Conservation (phyloP, 1,139 yeast species). For the Taiozyma onychis region DNA sequence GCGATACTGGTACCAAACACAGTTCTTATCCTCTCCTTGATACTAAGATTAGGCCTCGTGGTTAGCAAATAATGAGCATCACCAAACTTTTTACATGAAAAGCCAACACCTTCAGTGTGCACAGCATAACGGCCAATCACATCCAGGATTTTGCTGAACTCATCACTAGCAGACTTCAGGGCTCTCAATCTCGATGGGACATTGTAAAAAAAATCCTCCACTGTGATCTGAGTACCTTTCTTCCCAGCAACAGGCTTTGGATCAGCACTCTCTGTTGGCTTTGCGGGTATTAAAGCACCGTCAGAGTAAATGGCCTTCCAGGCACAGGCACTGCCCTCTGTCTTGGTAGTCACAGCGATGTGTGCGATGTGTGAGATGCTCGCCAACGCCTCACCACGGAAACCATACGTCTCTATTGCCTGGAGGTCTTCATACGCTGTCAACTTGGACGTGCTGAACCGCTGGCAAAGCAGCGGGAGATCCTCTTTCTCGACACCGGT, state of each 20-base stretch:
- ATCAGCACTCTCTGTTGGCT: conserved; percentile 31
- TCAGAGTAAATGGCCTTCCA: conserved; percentile 56
- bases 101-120: conserved; percentile 64
- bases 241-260: conserved; percentile 84
- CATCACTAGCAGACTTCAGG: conserved; percentile 64
- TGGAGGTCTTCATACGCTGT: conserved; percentile 44
- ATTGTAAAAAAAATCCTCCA: conserved; percentile 88
- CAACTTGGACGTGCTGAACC: conserved; percentile 72
- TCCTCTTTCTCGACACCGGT: conserved; percentile 61
- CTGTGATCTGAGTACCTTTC: conserved; percentile 77
- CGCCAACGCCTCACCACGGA: conserved; percentile 78
- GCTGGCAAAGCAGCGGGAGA: conserved; percentile 51
- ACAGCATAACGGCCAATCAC: conserved; percentile 81
- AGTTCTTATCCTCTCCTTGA: conserved; percentile 63
- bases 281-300: conserved; percentile 45
- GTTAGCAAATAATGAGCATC: conserved; percentile 52
- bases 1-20: conserved; percentile 73
- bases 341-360: conserved; percentile 75
- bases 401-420: conserved; percentile 58
- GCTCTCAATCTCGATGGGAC: conserved; percentile 74
- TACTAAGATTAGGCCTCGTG: conserved; percentile 41
- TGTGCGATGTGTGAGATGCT: conserved; percentile 62
- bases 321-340: conserved; percentile 57
- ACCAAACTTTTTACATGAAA: conserved; percentile 75
- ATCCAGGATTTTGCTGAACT: conserved; percentile 70